A percentile compares a stretch with the other conserved stretches of the same genome.
Conservation (phyloP, 176 grass and related monocot genomes). For the Pharus latifolius region DNA sequence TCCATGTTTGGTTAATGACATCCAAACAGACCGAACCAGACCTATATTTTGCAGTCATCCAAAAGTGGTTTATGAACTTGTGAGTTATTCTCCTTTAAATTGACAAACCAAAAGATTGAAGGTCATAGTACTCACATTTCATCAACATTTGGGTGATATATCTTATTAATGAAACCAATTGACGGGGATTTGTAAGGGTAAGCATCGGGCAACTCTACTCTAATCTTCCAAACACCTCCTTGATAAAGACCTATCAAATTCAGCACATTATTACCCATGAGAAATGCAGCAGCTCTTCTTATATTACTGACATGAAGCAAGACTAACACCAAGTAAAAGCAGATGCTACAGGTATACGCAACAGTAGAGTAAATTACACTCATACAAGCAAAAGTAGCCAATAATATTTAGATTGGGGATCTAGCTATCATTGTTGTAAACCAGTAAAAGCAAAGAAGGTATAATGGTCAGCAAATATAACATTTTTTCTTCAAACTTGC, state of each 20-base stretch:
- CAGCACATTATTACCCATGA: neutral
- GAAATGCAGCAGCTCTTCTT: neutral
- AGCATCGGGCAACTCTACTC: conserved; percentile 86
- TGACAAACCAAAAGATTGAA: neutral
- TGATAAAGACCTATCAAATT: conserved; percentile 78
- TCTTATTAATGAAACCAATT: conserved; percentile 91
- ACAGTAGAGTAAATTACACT: neutral
- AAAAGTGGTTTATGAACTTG: conserved; percentile 5
- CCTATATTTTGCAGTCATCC: conserved; percentile 31
- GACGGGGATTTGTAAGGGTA: conserved; percentile 97
- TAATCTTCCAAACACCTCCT: conserved; percentile 94
- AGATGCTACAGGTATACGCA: neutral
- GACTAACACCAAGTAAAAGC: neutral
- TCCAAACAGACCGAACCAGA: conserved; percentile 99
- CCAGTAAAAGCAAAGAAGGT: neutral
- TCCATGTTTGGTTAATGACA: conserved; percentile 99
- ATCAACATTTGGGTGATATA: conserved; percentile 97
- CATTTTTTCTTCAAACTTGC: neutral
- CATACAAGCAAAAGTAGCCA: neutral
- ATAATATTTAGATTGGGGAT: neutral
- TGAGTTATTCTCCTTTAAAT: too few relatives aligned
- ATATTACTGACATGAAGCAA: neutral
- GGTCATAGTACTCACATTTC: conserved; percentile 64
- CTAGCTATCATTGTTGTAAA: neutral
- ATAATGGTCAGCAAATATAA: neutral